Conservation (phyloP, 441 rosid species). For the Populus hybrid region DNA sequence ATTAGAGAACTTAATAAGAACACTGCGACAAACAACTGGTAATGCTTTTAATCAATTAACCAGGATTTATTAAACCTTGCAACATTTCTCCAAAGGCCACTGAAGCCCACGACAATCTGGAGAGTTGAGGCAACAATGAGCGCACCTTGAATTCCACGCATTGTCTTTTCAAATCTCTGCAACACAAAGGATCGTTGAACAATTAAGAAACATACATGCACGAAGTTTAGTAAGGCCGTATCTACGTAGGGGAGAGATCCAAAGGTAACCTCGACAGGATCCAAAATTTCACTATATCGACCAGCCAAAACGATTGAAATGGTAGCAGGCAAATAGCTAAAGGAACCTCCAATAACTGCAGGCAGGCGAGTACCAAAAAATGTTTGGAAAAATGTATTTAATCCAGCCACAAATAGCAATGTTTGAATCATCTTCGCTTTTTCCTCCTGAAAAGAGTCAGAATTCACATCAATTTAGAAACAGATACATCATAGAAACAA, state of each 20-base stretch:
- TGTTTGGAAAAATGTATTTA: constrained; percentile 78
- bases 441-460: constrained; percentile 53
- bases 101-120: constrained; percentile 90
- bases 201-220: not conserved
- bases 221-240: not conserved
- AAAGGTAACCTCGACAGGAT: constrained; percentile 71
- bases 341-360: constrained; percentile 88
- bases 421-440: constrained; percentile 92
- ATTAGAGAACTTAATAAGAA: not conserved
- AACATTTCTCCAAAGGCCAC: constrained; percentile 97
- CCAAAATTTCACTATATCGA: constrained; percentile 66
- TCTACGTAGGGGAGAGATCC: constrained; percentile 10
- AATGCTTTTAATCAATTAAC: constrained; percentile 1
- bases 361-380: constrained; percentile 81
- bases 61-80: constrained; percentile 44
- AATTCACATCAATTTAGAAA: not conserved
- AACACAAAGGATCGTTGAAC: constrained; percentile 15
- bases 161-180: constrained; percentile 81
- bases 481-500: constrained; percentile 6
- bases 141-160: constrained; percentile 93
- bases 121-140: constrained; percentile 93
- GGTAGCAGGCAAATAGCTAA: constrained; percentile 74
- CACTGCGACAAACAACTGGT: not conserved
- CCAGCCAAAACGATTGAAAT: constrained; percentile 85
- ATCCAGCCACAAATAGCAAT: constrained; percentile 81